These are phyloP conservation scores for Phaffomyces thermotolerans DNA, from an alignment of 805 yeast species.

Conservation along the genomic window DNA sequence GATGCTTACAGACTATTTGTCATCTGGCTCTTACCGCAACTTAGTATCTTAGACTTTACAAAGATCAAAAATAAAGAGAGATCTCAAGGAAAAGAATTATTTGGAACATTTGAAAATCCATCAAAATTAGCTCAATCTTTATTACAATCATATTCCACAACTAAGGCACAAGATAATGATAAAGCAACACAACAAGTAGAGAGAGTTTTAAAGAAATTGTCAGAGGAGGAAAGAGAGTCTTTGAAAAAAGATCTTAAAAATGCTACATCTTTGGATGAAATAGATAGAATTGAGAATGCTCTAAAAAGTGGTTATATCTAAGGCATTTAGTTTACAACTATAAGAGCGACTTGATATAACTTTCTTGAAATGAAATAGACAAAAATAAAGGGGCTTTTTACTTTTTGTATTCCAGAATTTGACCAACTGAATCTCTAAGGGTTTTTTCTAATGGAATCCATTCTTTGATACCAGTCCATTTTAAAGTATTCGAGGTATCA, in stretches of 20 bases:
- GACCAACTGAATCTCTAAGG: constrained; percentile 33
- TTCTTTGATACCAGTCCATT: constrained; percentile 12
- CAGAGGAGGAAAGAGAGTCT: constrained; percentile 44
- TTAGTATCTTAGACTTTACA: constrained; percentile 61
- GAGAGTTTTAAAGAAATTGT: constrained; percentile 37
- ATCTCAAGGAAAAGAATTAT: constrained; percentile 34
- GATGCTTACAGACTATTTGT: constrained; percentile 53
- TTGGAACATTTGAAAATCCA: constrained; percentile 25
- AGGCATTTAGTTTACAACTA: no score
- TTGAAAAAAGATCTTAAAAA: constrained; percentile 47
- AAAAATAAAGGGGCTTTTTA: no score
- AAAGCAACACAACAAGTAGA: constrained; percentile 30
- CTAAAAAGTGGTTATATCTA: constrained; percentile 32
- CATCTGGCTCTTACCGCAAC: constrained; percentile 54
- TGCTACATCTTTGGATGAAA: constrained; percentile 70
- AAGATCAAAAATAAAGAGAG: constrained; percentile 54
- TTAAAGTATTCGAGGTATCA: constrained; percentile 14
- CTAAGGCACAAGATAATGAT: constrained; percentile 11
- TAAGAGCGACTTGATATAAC: no score
- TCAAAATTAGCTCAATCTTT: constrained; percentile 27
- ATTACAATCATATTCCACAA: constrained; percentile 8
- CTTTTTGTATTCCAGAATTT: constrained; percentile 19
- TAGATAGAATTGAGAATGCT: constrained; percentile 57
- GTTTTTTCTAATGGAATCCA: constrained; percentile 33
- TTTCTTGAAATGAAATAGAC: neutral